These are phyloP conservation scores for Vanrija sp. DNA, from an alignment of 1,284 basidiomycete genomes.

Conservation along the genomic window DNA sequence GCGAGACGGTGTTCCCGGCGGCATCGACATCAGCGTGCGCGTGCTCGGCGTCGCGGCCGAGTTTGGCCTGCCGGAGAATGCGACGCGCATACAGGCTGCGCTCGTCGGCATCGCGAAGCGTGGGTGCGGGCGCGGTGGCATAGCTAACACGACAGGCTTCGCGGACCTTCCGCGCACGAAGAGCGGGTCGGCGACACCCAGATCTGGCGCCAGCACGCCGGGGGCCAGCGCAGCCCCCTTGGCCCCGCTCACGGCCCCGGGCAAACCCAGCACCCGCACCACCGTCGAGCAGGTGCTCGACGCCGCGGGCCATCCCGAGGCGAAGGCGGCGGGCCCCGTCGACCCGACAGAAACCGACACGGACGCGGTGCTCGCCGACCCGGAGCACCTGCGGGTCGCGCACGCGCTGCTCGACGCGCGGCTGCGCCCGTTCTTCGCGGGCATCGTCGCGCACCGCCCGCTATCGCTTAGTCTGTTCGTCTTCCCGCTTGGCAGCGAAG, in stretches of 20 bases:
- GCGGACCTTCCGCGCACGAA: slow-evolving; percentile 12
- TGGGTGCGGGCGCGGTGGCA: slow-evolving; percentile 28
- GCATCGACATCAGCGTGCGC: slow-evolving; percentile 12
- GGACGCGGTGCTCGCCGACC: slow-evolving; percentile 36
- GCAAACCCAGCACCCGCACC: neutral
- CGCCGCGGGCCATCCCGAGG: neutral
- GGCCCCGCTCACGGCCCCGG: neutral
- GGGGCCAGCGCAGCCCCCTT: neutral
- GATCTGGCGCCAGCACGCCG: neutral
- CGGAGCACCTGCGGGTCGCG: slow-evolving; percentile 49
- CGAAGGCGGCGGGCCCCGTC: too few relatives aligned
- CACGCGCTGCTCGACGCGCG: slow-evolving; percentile 71
- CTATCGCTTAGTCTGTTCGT: slow-evolving; percentile 33
- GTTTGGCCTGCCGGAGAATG: slow-evolving; percentile 59
- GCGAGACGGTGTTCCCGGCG: slow-evolving; percentile 1
- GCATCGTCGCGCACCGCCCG: slow-evolving; percentile 32
- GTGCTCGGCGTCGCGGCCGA: slow-evolving; percentile 50
- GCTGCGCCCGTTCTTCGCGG: slow-evolving; percentile 63
- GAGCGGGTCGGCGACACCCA: neutral
- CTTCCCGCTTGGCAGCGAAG: slow-evolving; percentile 7
- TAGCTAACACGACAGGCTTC: neutral
- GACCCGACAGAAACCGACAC: neutral
- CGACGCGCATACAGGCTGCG: slow-evolving; percentile 67
- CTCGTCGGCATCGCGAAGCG: slow-evolving; percentile 73
- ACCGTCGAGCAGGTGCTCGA: too few relatives aligned